Base-by-base conservation (phyloP, 306 rosid species). In the Rubus parviflorus region DNA sequence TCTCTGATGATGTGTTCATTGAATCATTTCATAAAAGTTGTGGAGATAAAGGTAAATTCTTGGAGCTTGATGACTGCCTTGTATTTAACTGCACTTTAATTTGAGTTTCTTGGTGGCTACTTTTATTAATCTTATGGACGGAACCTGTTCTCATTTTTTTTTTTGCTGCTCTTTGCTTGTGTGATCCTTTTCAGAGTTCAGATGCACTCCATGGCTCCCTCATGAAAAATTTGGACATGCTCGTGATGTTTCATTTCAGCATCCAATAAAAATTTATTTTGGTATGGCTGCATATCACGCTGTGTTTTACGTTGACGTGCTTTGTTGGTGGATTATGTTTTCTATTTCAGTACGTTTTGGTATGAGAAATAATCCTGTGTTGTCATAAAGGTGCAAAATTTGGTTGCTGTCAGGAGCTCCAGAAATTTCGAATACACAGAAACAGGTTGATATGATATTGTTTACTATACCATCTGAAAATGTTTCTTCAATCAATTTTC, bases 221-320 rank as follows among this genome's bases (percentile, higher is more conserved):
- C 89, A 87, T 75, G 96, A 87, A 62, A 85, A 83, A 41, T 88
- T 81, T 86, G 97, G 97, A 79, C 84, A 87, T 86, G 78, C 88
- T 64, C 99, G 99, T 35, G 94, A 89, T 77, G 75, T 91, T 65
- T 87, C 96, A 72, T 95, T 91, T 89, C 96, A 88, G 77, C 98
- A 92, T 86, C 99, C 99, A 35, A 95, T 95, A 75, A 95, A 95
- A 89, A 16, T 95, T 51, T 95, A 95, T 81, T 91, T 92, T 82
- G 99, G 99, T 95, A 92, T 53, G 87, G 46, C 69, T 64, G 41
- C 75, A 40, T 64, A 63, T 70, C 67, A 47, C 15, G 14, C 53
- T 70, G 20, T 65, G 14, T 30, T 35, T 25, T 15, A 13, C 30
- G 2, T 45, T 45, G 48, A 51, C 60, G 3, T 23, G 15, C 15